These are phyloP conservation scores for Debaryomyces nepalensis DNA, from an alignment of 1,139 yeast species.

Conservation along the genomic window DNA sequence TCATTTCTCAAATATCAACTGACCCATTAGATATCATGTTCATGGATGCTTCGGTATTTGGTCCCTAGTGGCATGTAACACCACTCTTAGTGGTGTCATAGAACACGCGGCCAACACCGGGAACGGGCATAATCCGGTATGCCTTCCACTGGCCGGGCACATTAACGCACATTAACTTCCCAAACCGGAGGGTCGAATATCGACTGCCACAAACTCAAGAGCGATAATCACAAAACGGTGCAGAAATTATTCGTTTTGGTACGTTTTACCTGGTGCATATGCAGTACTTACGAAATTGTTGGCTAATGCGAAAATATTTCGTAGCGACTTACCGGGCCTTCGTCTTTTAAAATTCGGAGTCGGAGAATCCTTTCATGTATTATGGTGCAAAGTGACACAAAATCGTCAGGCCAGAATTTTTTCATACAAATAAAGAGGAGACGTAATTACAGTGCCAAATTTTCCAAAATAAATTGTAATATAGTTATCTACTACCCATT, in stretches of 20 bases:
- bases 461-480: constrained; percentile 1
- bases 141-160: neutral
- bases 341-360: constrained; percentile 10
- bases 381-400: constrained; percentile 5
- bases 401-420: constrained; percentile 5
- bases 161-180: neutral
- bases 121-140: neutral
- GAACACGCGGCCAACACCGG: neutral
- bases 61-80: neutral
- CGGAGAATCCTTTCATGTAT: constrained; percentile 8
- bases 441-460: constrained; percentile 4
- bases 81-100: neutral
- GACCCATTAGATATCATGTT: neutral
- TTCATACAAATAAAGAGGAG: constrained; percentile 11
- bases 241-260: neutral
- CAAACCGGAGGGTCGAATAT: constrained; percentile 2
- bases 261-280: neutral
- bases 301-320: constrained; percentile 4
- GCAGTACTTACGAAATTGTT: constrained; percentile 10
- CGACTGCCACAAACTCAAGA: neutral
- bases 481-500: constrained; percentile 1
- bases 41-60: neutral
- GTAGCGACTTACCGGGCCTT: constrained; percentile 2
- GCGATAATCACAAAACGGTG: neutral
- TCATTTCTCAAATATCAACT: too few relatives aligned